A percentile compares a stretch with the other conserved stretches of the same genome.
Conservation (phyloP, 2,329 filamentous ascomycete genomes). For the Atkinsonella texensis region DNA sequence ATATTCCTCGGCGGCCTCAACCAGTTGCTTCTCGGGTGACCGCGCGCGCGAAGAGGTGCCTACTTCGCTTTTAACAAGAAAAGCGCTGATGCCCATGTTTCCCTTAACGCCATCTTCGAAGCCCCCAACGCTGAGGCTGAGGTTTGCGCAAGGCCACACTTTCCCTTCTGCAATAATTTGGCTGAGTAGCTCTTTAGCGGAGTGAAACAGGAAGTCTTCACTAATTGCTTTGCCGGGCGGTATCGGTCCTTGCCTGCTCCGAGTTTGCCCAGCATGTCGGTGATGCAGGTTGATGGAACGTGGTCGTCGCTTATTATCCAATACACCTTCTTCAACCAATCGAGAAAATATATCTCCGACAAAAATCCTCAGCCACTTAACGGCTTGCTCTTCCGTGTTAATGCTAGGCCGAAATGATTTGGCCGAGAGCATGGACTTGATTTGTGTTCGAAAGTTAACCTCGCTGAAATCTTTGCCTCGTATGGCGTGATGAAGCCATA, state of each 20-base stretch:
- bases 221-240: slow-evolving; percentile 63
- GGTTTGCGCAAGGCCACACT: slow-evolving; percentile 84
- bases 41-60: slow-evolving; percentile 28
- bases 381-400: slow-evolving; percentile 62
- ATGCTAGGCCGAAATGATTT: slow-evolving; percentile 89
- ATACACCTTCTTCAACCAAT: slow-evolving; percentile 78
- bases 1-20: slow-evolving; percentile 6
- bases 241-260: slow-evolving; percentile 66
- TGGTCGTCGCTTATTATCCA: slow-evolving; percentile 77
- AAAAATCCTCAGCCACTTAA: slow-evolving; percentile 84
- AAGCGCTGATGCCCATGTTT: slow-evolving; percentile 76
- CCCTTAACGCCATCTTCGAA: slow-evolving; percentile 80
- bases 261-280: slow-evolving; percentile 58
- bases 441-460: slow-evolving; percentile 81
- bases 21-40: slow-evolving; percentile 5
- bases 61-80: slow-evolving; percentile 67
- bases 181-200: slow-evolving; percentile 63
- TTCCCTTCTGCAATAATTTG: slow-evolving; percentile 68
- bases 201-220: slow-evolving; percentile 58
- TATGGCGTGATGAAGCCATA: slow-evolving; percentile 75
- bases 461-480: slow-evolving; percentile 79
- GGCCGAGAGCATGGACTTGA: slow-evolving; percentile 94
- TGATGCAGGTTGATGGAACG: slow-evolving; percentile 79
- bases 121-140: slow-evolving; percentile 79
- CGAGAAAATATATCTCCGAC: slow-evolving; percentile 81